These are phyloP conservation scores for Allantophomopsis cytisporea DNA, from an alignment of 2,329 filamentous ascomycete species.

Conservation along the genomic window DNA sequence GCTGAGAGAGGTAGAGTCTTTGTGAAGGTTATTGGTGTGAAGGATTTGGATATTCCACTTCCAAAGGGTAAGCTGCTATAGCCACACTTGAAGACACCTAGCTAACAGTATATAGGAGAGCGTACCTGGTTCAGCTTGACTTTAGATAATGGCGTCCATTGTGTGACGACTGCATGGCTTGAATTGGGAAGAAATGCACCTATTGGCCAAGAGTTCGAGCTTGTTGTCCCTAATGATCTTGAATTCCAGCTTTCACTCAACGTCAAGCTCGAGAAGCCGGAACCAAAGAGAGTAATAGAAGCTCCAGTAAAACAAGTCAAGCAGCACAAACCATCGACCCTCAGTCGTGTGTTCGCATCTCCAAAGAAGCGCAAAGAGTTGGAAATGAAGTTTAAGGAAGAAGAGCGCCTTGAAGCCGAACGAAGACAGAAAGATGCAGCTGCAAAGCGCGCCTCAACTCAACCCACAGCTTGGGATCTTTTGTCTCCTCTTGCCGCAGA, in stretches of 20 bases:
- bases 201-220: conserved; percentile 95
- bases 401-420: conserved; percentile 57
- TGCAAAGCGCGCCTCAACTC: conserved; percentile 44
- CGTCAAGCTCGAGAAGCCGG: conserved; percentile 80
- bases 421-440: conserved; percentile 50
- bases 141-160: conserved; percentile 95
- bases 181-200: conserved; percentile 85
- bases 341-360: conserved; percentile 84
- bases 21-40: conserved; percentile 97
- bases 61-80: conserved; percentile 60
- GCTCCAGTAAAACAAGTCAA: conserved; percentile 51
- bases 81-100: not conserved
- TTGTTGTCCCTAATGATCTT: conserved; percentile 93
- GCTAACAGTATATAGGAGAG: conserved; percentile 43
- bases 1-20: conserved; percentile 85
- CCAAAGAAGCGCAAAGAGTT: conserved; percentile 95
- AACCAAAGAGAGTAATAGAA: conserved; percentile 36
- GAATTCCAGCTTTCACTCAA: conserved; percentile 97
- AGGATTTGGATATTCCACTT: conserved; percentile 83
- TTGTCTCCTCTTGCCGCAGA: conserved; percentile 76
- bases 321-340: conserved; percentile 68
- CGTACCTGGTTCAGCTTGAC: conserved; percentile 91
- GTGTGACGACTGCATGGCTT: conserved; percentile 90
- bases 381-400: conserved; percentile 71
- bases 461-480: conserved; percentile 72